Percentiles rank a stretch among this genome's conserved stretches.
These are phyloP conservation scores for Lactarius psammicola DNA, from an alignment of 768 basidiomycete species.

Conservation along the genomic window DNA sequence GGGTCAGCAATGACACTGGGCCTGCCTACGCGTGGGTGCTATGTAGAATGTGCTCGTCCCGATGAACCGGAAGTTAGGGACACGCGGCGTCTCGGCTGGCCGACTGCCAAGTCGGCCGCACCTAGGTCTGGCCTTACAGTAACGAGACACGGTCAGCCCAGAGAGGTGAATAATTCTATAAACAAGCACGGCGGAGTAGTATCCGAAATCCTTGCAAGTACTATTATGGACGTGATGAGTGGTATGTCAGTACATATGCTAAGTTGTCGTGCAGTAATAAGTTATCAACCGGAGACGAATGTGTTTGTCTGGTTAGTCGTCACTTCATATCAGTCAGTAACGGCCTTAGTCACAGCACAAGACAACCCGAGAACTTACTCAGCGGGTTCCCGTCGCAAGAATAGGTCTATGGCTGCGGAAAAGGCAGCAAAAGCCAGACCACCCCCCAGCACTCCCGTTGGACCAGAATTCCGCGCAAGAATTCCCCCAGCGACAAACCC, in stretches of 20 bases:
- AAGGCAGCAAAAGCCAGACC: conserved; percentile 92
- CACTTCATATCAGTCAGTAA: conserved; percentile 16
- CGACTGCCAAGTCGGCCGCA: neutral
- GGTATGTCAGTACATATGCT: conserved; percentile 16
- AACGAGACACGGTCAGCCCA: neutral
- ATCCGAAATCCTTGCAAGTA: conserved; percentile 5
- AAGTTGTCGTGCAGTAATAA: conserved; percentile 14
- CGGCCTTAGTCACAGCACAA: neutral
- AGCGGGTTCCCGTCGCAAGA: conserved; percentile 73
- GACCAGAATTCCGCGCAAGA: conserved; percentile 83
- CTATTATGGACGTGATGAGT: conserved; percentile 8
- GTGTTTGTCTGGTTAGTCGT: conserved; percentile 13
- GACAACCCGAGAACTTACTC: conserved; percentile 51
- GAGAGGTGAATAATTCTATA: conserved; percentile 5
- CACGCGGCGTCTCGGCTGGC: neutral
- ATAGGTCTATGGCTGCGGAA: conserved; percentile 86
- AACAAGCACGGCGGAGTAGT: neutral
- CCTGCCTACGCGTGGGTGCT: too few species aligned
- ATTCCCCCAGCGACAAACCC: conserved; percentile 89
- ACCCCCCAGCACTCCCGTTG: conserved; percentile 82
- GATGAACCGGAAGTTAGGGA: neutral
- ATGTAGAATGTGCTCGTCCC: too few species aligned
- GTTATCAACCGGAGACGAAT: neutral
- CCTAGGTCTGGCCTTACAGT: neutral
- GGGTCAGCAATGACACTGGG: neutral